These are phyloP conservation scores for Grammothele lineata DNA, from an alignment of 768 basidiomycete species.

Conservation along the genomic window DNA sequence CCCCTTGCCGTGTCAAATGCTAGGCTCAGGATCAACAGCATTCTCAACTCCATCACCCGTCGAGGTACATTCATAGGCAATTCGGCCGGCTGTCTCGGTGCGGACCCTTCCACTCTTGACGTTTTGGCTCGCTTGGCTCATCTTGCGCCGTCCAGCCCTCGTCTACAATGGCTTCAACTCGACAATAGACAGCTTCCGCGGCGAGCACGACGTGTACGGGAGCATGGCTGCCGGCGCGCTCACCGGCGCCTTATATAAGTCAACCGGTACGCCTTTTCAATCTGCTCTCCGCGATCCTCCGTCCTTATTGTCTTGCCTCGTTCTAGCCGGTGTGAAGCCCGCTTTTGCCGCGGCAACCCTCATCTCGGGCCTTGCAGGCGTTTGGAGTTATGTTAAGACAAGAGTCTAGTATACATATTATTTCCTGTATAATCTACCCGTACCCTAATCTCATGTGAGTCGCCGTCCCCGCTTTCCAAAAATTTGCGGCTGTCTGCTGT, in stretches of 20 bases:
- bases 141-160: conserved; percentile 56
- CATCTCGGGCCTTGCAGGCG: conserved; percentile 85
- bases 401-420: conserved; percentile 64
- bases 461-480: conserved; percentile 14
- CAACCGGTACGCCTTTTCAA: conserved; percentile 69
- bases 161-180: conserved; percentile 97
- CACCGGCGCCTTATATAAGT: conserved; percentile 90
- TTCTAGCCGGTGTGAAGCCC: conserved; percentile 85
- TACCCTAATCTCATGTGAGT: conserved; percentile 25
- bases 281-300: conserved; percentile 20
- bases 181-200: conserved; percentile 81
- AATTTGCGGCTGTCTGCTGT: conserved; percentile 5
- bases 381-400: conserved; percentile 94
- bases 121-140: conserved; percentile 38
- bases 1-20: conserved; percentile 83
- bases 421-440: conserved; percentile 41
- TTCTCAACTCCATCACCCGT: conserved; percentile 94
- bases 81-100: conserved; percentile 95
- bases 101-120: conserved; percentile 30
- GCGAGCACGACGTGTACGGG: conserved; percentile 87
- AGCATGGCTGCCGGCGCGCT: conserved; percentile 90
- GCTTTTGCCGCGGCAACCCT: conserved; percentile 86
- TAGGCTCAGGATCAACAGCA: conserved; percentile 91
- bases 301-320: conserved; percentile 27
- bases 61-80: conserved; percentile 98